These are phyloP conservation scores for Exophiala sideris DNA, from an alignment of 2,329 filamentous ascomycete species.

Conservation along the genomic window DNA sequence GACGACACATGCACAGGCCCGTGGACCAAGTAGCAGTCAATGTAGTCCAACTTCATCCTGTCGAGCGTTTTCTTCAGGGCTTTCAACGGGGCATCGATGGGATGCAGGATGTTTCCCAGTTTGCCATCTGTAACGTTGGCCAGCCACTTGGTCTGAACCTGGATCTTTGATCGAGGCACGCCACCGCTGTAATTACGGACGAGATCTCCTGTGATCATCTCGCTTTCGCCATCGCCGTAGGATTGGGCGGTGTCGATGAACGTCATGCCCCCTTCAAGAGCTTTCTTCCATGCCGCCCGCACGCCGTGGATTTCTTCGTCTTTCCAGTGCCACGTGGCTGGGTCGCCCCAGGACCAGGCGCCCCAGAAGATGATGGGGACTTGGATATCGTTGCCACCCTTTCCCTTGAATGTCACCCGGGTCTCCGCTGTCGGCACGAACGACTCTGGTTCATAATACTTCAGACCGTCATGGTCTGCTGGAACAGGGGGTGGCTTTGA, in stretches of 20 bases:
- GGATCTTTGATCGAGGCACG: constrained; percentile 35
- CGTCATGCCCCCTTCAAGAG: constrained; percentile 38
- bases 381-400: constrained; percentile 27
- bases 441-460: constrained; percentile 21
- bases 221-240: constrained; percentile 43
- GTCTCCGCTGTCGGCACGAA: constrained; percentile 24
- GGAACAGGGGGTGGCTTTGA: constrained; percentile 8
- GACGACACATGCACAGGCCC: constrained; percentile 43
- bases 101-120: constrained; percentile 32
- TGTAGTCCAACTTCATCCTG: constrained; percentile 39
- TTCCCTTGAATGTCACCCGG: constrained; percentile 28
- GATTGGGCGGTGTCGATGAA: constrained; percentile 46
- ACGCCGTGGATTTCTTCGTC: constrained; percentile 35
- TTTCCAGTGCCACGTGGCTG: constrained; percentile 35
- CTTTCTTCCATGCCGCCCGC: constrained; percentile 39
- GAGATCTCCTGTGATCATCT: constrained; percentile 42
- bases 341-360: constrained; percentile 33
- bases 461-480: constrained; percentile 9
- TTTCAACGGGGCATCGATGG: constrained; percentile 35
- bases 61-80: constrained; percentile 39
- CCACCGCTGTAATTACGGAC: constrained; percentile 31
- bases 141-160: constrained; percentile 43
- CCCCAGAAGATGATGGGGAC: constrained; percentile 32
- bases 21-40: constrained; percentile 45
- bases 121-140: constrained; percentile 31